Evolutionary conservation across 805 yeast species (phyloP).

Genomic region (Candida pseudoglaebosa): DNA sequence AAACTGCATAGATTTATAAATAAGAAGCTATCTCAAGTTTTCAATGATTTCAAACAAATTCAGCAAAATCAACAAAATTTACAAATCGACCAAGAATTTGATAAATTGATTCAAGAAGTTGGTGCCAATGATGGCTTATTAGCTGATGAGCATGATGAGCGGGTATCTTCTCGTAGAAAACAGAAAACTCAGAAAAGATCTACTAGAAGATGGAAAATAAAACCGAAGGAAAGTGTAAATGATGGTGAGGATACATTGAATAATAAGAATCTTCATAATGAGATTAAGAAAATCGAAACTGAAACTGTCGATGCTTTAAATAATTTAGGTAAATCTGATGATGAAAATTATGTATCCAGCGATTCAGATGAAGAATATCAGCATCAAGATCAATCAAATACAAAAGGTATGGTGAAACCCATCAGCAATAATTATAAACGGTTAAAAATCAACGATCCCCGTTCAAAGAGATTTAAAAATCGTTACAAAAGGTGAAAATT

Average conservation of each 20-base stretch:
- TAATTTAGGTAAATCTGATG: slow-evolving; percentile 9
- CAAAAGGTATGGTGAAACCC: slow-evolving; percentile 23
- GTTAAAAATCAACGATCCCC: slow-evolving; percentile 47
- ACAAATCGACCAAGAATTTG: slow-evolving; percentile 12
- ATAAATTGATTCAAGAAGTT: slow-evolving; percentile 8
- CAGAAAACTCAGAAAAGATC: slow-evolving; percentile 49
- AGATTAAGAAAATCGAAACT: slow-evolving; percentile 32
- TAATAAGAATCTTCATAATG: slow-evolving; percentile 41
- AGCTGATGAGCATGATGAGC: slow-evolving; percentile 5
- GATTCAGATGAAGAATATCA: slow-evolving; percentile 14
- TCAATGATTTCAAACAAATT: slow-evolving; percentile 42
- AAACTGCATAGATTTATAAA: slow-evolving; percentile 28
- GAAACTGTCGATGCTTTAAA: slow-evolving; percentile 12
- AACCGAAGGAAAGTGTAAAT: slow-evolving; percentile 27
- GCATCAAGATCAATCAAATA: slow-evolving; percentile 8
- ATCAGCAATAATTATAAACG: slow-evolving; percentile 50
- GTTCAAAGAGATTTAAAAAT: slow-evolving; percentile 38
- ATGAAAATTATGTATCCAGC: slow-evolving; percentile 6
- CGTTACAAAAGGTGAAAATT: slow-evolving; percentile 28
- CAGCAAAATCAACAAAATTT: slow-evolving; percentile 14
- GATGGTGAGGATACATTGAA: slow-evolving; percentile 26
- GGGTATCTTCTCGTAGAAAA: slow-evolving; percentile 21
- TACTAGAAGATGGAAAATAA: slow-evolving; percentile 48
- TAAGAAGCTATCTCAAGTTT: slow-evolving; percentile 41
- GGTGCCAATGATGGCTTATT: slow-evolving; percentile 9